phyloP scores from a whole-genome alignment of 306 rosid species.

The Hylodesmum podocarpum region DNA sequence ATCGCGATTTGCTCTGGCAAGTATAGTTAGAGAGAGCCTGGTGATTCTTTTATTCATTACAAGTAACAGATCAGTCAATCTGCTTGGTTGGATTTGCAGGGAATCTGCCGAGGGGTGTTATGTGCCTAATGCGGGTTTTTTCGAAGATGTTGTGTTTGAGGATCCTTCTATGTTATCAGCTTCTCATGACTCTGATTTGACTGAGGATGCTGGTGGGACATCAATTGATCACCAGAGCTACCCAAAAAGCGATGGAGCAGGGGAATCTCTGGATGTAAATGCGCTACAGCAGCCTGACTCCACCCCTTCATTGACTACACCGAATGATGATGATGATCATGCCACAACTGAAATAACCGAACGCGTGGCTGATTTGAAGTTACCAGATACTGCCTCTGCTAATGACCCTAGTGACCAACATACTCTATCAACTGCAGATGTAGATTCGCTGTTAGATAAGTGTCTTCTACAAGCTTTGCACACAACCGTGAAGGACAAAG shows the following conservation, averaged over 20 bases:
- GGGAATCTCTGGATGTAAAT: conserved; percentile 41
- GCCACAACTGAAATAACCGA: conserved; percentile 43
- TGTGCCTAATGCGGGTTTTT: conserved; percentile 93
- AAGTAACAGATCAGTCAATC: neutral
- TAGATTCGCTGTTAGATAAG: conserved; percentile 79
- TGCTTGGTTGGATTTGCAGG: conserved; percentile 49
- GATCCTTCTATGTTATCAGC: conserved; percentile 62
- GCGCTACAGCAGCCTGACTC: conserved; percentile 43
- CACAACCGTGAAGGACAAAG: conserved; percentile 84
- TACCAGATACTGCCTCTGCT: conserved; percentile 45
- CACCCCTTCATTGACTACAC: conserved; percentile 8
- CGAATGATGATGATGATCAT: conserved; percentile 27
- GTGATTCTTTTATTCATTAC: neutral
- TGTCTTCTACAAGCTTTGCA: conserved; percentile 92
- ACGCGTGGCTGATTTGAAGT: conserved; percentile 56
- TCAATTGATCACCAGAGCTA: conserved; percentile 41
- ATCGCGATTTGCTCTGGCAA: conserved; percentile 83
- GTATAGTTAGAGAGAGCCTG: conserved; percentile 33
- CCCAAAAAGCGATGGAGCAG: conserved; percentile 26
- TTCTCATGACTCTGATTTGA: conserved; percentile 42
- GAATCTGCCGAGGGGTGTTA: conserved; percentile 65
- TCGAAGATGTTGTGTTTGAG: conserved; percentile 78
- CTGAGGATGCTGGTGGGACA: conserved; percentile 38
- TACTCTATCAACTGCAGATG: conserved; percentile 61
- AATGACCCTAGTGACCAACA: conserved; percentile 54